These are phyloP conservation scores for Backusella parvicylindrica DNA, from an alignment of 192 early-diverging fungal genomes.

Conservation along the genomic window DNA sequence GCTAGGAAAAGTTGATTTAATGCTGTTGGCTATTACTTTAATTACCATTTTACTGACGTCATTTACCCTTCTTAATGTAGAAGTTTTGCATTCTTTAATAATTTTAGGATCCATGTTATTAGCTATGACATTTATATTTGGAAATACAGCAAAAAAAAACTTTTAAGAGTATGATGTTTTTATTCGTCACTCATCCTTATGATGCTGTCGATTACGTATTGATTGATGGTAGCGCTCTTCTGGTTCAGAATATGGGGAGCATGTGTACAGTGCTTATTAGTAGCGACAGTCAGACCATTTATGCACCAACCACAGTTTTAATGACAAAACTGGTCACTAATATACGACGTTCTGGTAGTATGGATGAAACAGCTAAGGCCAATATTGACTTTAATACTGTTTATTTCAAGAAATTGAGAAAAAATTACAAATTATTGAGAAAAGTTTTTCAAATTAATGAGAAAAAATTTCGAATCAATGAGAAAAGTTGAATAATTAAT, in stretches of 20 bases:
- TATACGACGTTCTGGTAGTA: constrained; percentile 61
- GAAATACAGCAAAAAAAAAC: constrained; percentile 69
- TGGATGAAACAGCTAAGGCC: constrained; percentile 50
- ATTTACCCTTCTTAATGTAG: constrained; percentile 36
- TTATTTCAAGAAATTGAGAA: no score
- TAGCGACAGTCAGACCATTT: constrained; percentile 77
- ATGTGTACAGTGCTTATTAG: constrained; percentile 79
- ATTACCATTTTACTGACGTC: constrained; percentile 51
- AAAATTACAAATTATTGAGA: no score
- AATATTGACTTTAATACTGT: constrained; percentile 68
- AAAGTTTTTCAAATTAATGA: no score
- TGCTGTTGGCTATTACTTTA: constrained; percentile 49
- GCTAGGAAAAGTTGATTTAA: constrained; percentile 72
- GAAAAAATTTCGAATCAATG: no score
- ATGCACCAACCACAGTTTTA: constrained; percentile 68
- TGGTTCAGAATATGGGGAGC: constrained; percentile 71
- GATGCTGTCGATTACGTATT: constrained; percentile 76
- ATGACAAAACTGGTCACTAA: constrained; percentile 69
- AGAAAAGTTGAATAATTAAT: no score
- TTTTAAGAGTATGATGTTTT: constrained; percentile 80
- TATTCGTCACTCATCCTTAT: constrained; percentile 76
- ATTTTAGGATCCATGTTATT: constrained; percentile 43
- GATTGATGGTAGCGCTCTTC: constrained; percentile 60
- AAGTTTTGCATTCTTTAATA: constrained; percentile 16
- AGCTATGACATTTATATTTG: constrained; percentile 82